Evolutionary conservation across 2,329 filamentous ascomycete species (phyloP).

Genomic region (Aspergillus brunneoviolaceus): DNA sequence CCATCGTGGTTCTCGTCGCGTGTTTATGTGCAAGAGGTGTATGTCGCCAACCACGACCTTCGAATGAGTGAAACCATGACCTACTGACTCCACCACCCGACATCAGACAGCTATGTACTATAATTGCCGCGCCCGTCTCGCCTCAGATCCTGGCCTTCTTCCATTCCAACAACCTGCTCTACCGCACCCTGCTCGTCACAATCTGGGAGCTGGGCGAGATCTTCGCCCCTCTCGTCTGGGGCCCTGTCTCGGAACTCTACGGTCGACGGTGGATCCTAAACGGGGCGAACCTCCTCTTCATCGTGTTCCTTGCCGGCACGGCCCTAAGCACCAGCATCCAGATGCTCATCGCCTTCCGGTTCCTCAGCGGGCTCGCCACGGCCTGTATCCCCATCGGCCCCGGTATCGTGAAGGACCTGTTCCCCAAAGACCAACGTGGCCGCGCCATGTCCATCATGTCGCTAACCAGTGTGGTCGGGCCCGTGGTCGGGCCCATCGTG

Average conservation of each 20-base stretch:
- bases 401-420: background rate
- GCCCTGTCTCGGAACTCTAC: background rate
- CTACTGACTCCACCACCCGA: background rate
- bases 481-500: constrained; percentile 1
- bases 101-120: constrained; percentile 3
- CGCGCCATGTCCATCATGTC: constrained; percentile 7
- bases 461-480: background rate
- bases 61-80: no score
- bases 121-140: constrained; percentile 6
- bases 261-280: background rate
- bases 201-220: constrained; percentile 4
- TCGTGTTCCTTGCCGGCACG: constrained; percentile 9
- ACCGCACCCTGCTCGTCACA: constrained; percentile 5
- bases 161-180: constrained; percentile 5
- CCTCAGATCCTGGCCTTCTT: background rate
- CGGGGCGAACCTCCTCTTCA: constrained; percentile 13
- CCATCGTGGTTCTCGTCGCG: constrained; percentile 1
- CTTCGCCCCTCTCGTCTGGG: background rate
- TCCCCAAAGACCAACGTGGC: background rate
- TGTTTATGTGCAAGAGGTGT: background rate
- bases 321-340: constrained; percentile 8
- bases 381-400: constrained; percentile 1
- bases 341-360: constrained; percentile 11
- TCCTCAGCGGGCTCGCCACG: constrained; percentile 12
- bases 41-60: background rate